Evolutionary conservation across 495 filamentous ascomycete species (phyloP).

Genomic region (Trichoderma gamsii): DNA sequence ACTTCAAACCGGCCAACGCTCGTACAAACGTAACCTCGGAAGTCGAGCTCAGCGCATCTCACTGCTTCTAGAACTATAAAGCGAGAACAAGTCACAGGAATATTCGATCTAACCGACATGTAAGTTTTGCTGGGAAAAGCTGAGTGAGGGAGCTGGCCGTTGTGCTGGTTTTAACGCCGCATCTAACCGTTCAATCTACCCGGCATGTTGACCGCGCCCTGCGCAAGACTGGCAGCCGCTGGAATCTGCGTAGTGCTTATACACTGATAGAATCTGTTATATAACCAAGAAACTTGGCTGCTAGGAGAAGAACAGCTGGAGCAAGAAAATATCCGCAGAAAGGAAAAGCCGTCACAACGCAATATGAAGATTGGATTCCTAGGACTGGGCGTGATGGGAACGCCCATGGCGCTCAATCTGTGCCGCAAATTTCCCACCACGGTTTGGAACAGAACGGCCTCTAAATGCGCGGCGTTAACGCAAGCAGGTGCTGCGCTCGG

Average conservation of each 20-base stretch:
- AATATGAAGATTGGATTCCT: constrained; percentile 17
- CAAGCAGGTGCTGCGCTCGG: constrained; percentile 10
- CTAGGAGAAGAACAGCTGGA: neutral
- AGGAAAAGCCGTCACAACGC: neutral
- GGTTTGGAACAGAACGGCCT: constrained; percentile 19
- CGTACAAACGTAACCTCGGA: too few species aligned
- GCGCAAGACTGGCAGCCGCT: neutral
- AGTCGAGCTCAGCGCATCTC: too few species aligned
- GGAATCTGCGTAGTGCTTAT: neutral
- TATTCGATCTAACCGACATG: too few species aligned
- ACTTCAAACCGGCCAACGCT: too few species aligned
- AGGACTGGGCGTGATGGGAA: constrained; percentile 19
- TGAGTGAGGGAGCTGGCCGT: too few species aligned
- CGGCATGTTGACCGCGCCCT: neutral
- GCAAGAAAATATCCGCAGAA: neutral
- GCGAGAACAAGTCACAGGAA: too few species aligned
- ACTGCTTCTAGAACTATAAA: too few species aligned
- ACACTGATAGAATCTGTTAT: neutral
- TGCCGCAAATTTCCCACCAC: constrained; percentile 14
- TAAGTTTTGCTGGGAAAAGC: too few species aligned
- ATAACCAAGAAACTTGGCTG: neutral
- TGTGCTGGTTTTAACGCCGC: neutral
- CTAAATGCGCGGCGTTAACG: constrained; percentile 15
- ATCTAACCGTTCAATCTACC: neutral
- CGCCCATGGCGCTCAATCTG: constrained; percentile 18